These are phyloP conservation scores for Bipolaris oryzae DNA, from an alignment of 2,329 filamentous ascomycete genomes.

Conservation along the genomic window DNA sequence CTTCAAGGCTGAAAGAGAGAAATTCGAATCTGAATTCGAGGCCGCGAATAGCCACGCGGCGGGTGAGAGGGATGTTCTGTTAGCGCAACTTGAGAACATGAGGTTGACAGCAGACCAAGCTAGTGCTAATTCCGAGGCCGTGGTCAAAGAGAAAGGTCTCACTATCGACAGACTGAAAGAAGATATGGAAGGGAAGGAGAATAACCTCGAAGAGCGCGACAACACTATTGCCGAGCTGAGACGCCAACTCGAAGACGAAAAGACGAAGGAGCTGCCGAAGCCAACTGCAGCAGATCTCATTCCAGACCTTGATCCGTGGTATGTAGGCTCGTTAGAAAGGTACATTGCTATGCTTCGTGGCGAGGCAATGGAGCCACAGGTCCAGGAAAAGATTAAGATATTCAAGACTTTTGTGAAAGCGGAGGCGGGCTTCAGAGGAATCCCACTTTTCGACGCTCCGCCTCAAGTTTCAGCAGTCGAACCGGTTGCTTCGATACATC, in stretches of 20 bases:
- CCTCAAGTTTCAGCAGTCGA: constrained; percentile 21
- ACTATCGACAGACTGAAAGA: constrained; percentile 43
- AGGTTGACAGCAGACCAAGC: constrained; percentile 28
- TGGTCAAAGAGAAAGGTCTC: constrained; percentile 35
- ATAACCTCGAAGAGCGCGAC: constrained; percentile 12
- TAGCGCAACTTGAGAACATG: constrained; percentile 29
- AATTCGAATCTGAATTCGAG: constrained; percentile 27
- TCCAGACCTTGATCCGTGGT: constrained; percentile 64
- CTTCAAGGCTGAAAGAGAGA: constrained; percentile 18
- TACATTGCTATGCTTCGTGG: constrained; percentile 62
- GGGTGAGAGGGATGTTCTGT: constrained; percentile 23
- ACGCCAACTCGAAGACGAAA: constrained; percentile 30
- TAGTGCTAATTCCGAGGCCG: constrained; percentile 28
- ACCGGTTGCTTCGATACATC: constrained; percentile 5
- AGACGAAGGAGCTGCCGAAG: constrained; percentile 26
- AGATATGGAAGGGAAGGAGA: constrained; percentile 39
- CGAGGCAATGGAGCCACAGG: constrained; percentile 54
- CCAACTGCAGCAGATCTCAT: constrained; percentile 48
- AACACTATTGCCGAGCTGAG: constrained; percentile 6
- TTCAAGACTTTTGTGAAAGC: constrained; percentile 57
- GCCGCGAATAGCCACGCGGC: constrained; percentile 25
- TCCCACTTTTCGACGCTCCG: constrained; percentile 50
- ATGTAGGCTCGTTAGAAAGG: constrained; percentile 60
- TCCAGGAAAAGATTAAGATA: constrained; percentile 60
- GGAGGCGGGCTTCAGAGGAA: constrained; percentile 47